Evolutionary conservation across 371 early-diverging fungal genomes (phyloP).

Genomic region (Blastocladiella emersonii): DNA sequence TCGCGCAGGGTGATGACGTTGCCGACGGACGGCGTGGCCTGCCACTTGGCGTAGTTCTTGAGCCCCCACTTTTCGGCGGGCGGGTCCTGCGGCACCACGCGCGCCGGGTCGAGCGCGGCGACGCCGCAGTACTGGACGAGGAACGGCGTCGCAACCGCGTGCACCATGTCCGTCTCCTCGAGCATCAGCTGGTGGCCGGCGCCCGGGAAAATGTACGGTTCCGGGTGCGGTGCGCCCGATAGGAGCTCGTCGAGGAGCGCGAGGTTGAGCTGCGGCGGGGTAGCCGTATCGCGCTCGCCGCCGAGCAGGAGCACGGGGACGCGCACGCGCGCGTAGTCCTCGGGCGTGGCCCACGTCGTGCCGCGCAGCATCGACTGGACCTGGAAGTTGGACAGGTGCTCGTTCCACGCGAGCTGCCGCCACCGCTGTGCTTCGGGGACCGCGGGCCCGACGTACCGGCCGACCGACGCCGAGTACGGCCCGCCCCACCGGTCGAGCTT

Average conservation of each 20-base stretch:
- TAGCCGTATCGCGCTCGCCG: conserved; percentile 31
- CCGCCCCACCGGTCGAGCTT: conserved; percentile 48
- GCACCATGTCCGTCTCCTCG: neutral
- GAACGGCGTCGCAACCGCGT: neutral
- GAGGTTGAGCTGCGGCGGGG: neutral
- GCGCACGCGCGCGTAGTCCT: conserved; percentile 30
- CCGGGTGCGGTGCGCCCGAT: neutral
- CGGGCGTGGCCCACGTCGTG: conserved; percentile 26
- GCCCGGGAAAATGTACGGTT: neutral
- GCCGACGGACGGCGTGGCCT: neutral
- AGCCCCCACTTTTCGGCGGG: neutral
- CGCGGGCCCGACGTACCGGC: conserved; percentile 34
- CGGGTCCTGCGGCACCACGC: neutral
- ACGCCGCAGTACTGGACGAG: neutral
- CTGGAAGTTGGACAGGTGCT: conserved; percentile 32
- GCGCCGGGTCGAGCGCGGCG: neutral
- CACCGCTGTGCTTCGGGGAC: conserved; percentile 26
- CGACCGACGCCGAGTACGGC: conserved; percentile 37
- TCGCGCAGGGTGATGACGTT: no score
- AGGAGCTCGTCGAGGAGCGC: neutral
- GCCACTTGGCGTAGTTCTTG: neutral
- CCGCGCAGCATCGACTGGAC: conserved; percentile 38
- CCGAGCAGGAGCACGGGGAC: conserved; percentile 43
- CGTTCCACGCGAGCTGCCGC: conserved; percentile 51
- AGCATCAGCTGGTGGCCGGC: neutral